Conservation (phyloP, 345 rosid species). For the Eucalyptus regnans region DNA sequence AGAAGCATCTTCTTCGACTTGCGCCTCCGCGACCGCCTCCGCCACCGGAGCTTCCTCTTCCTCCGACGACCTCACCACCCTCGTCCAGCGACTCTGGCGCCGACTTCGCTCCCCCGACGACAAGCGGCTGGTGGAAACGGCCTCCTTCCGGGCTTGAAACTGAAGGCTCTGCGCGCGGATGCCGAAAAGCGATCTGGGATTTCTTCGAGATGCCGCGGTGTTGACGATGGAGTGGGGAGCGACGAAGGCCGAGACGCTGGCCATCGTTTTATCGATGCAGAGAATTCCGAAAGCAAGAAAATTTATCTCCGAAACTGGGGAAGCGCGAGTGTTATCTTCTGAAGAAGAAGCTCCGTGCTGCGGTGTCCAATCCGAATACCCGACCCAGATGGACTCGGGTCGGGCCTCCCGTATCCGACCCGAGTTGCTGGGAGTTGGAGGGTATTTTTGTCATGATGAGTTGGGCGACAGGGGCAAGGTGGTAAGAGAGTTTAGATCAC, state of each 20-base stretch:
- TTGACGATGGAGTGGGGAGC: neutral
- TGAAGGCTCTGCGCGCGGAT: slow-evolving; percentile 2
- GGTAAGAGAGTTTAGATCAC: neutral
- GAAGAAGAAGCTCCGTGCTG: neutral
- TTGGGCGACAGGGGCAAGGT: neutral
- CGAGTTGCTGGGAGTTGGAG: neutral
- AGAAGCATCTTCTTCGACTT: neutral
- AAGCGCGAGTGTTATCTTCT: neutral
- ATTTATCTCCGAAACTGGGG: neutral
- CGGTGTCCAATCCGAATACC: neutral
- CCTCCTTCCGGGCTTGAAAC: slow-evolving; percentile 8
- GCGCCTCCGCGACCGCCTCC: slow-evolving; percentile 17
- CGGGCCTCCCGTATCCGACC: neutral
- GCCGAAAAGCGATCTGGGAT: slow-evolving; percentile 4
- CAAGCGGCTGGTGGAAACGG: neutral
- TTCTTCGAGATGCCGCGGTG: neutral
- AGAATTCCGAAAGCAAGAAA: neutral
- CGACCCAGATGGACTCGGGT: neutral
- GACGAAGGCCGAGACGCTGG: slow-evolving; percentile 26
- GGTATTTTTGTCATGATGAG: neutral
- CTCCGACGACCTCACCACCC: slow-evolving; percentile 29
- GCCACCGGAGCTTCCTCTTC: slow-evolving; percentile 38
- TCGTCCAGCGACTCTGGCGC: neutral
- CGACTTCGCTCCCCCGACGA: neutral
- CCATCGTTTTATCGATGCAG: slow-evolving; percentile 10